A percentile compares a stretch with the other conserved stretches of the same genome.
Evolutionary conservation across 1,284 basidiomycete genomes (phyloP).

Genomic region (Cerioporus squamosus): DNA sequence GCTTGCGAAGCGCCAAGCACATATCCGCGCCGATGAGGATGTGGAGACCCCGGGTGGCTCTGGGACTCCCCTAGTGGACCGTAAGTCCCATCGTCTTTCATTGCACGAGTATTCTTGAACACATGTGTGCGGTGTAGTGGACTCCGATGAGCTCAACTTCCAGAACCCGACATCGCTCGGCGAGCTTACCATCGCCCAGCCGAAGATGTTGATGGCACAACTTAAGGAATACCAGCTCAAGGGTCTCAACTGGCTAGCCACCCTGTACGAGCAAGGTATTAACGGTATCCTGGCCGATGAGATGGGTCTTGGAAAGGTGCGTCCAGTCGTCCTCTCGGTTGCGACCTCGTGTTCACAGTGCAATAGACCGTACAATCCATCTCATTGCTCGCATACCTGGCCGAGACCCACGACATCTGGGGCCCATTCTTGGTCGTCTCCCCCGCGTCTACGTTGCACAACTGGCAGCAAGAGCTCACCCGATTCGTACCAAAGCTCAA

Average conservation of each 20-base stretch:
- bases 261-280: slow-evolving; percentile 98
- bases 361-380: slow-evolving; percentile 97
- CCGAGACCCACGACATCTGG: slow-evolving; percentile 98
- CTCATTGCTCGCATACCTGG: slow-evolving; percentile 94
- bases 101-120: not conserved
- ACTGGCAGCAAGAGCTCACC: slow-evolving; percentile 99
- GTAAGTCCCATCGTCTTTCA: slow-evolving; percentile 39
- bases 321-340: slow-evolving; percentile 17
- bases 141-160: slow-evolving; percentile 98
- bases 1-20: slow-evolving; percentile 68
- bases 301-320: slow-evolving; percentile 95
- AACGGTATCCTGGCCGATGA: slow-evolving; percentile 98
- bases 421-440: slow-evolving; percentile 99
- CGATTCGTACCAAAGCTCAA: slow-evolving; percentile 95
- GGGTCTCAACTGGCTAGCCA: slow-evolving; percentile 98
- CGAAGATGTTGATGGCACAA: slow-evolving; percentile 95
- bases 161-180: slow-evolving; percentile 98
- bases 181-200: slow-evolving; percentile 87
- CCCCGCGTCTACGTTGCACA: slow-evolving; percentile 96
- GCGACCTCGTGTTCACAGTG: not conserved
- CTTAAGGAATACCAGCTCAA: slow-evolving; percentile 99
- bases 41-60: slow-evolving; percentile 37
- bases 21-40: slow-evolving; percentile 55
- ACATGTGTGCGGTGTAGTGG: slow-evolving; percentile 54
- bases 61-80: slow-evolving; percentile 60